Conservation (phyloP, 306 rosid species). For the Rubus parviflorus region DNA sequence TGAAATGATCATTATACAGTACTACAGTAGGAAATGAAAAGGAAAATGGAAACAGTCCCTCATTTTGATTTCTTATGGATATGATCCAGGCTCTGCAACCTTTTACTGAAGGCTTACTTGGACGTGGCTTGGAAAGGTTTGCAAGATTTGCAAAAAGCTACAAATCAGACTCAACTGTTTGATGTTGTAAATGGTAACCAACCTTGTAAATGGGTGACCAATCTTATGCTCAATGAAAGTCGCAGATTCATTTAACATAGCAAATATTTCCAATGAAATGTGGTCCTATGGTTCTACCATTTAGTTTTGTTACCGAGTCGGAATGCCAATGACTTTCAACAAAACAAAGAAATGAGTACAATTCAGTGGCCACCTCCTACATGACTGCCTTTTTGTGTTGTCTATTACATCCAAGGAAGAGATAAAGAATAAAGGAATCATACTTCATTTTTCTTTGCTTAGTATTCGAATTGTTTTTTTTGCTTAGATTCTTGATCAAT, state of each 20-base stretch:
- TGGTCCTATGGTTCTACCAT: neutral
- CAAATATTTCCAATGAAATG: neutral
- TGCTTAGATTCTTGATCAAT: neutral
- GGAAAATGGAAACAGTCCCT: conserved; percentile 12
- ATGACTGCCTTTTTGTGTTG: neutral
- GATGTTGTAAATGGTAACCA: neutral
- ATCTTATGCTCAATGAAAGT: conserved; percentile 22
- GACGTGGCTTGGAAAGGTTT: conserved; percentile 69
- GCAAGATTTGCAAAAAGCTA: conserved; percentile 61
- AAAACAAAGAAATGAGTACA: neutral
- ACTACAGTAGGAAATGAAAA: neutral
- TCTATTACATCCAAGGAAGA: neutral
- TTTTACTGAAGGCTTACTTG: conserved; percentile 74
- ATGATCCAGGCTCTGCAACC: conserved; percentile 79
- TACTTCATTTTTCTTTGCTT: no score
- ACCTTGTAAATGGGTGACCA: neutral
- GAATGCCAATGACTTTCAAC: neutral
- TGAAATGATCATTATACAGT: neutral
- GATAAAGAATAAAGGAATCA: neutral
- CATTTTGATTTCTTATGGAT: conserved; percentile 17
- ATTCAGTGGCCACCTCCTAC: neutral
- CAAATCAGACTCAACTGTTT: conserved; percentile 27
- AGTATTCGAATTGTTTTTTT: neutral
- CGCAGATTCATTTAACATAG: conserved; percentile 30
- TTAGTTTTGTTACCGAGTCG: neutral